Evolutionary conservation across 495 filamentous ascomycete species (phyloP).

Genomic region (Staphylotrichum longicolle): DNA sequence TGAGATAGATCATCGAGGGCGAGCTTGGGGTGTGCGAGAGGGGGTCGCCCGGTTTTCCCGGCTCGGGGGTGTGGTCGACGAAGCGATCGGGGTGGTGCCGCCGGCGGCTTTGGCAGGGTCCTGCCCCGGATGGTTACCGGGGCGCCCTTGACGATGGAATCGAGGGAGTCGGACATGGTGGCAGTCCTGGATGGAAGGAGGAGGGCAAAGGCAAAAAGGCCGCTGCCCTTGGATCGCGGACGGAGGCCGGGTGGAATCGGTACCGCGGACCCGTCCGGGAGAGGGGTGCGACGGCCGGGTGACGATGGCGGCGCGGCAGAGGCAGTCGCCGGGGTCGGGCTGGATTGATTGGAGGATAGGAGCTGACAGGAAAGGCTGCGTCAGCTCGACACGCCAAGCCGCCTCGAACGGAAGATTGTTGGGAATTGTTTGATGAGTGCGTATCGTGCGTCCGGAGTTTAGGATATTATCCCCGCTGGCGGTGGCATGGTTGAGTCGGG

Average conservation of each 20-base stretch:
- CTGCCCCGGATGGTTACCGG: conserved; percentile 41
- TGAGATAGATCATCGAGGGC: conserved; percentile 95
- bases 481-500: not conserved
- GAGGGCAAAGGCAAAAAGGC: not conserved
- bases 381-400: conserved; percentile 7
- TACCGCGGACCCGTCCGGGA: conserved; percentile 10
- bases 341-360: not conserved
- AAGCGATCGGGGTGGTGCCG: conserved; percentile 42
- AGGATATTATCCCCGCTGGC: conserved; percentile 10
- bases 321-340: not conserved
- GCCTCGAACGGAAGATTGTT: not conserved
- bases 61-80: conserved; percentile 36
- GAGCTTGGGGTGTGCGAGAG: conserved; percentile 79
- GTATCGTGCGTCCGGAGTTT: conserved; percentile 6
- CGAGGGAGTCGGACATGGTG: conserved; percentile 59
- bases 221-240: not conserved
- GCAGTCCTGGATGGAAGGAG: not conserved
- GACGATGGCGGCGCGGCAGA: too few species aligned
- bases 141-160: conserved; percentile 86
- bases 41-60: conserved; percentile 62
- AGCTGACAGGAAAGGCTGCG: conserved; percentile 1
- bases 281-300: too few species aligned
- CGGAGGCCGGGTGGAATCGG: conserved; percentile 5
- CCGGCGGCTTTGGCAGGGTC: conserved; percentile 30
- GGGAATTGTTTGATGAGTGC: not conserved